Base-by-base conservation (phyloP, 768 basidiomycete genomes). In the Pleurotus ostreatus region DNA sequence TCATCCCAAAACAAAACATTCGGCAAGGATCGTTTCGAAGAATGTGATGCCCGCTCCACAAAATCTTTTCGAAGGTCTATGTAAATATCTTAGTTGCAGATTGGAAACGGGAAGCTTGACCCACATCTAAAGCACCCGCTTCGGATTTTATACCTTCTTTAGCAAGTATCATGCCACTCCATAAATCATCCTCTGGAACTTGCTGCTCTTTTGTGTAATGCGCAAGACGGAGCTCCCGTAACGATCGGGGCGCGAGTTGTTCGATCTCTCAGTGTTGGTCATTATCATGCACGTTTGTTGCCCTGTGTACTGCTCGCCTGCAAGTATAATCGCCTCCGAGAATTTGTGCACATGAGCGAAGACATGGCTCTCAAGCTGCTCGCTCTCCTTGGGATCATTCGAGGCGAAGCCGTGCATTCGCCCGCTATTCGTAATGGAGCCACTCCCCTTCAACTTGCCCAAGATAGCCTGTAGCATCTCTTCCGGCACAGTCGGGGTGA, bases 21-120 rank as follows among this genome's bases (percentile, higher is more conserved):
- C 57, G 25, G 23, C 57, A 37, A 30, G 57, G 57, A 25, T 58
- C 57, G 44, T 44, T 58, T 18, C 57, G 57, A 26, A 58, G 57
- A 40, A 55, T 55, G 30, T 58, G 57, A 20, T 22, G 40, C 20
- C 51, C 34, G 18, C 46, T 52, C 45, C 44, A 53, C 15, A 58
- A 2, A 45, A 58, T 51, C 52, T 54, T 58, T 22, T 25, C 37
- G 23, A 20, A 23, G 41, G 38, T 46, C 57, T 58, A 43, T 1
- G 20, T 11, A 49, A 25, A 20, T 30, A 3, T 5, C 46, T 13
- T 5, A 47, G 46, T 1, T 49, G 26, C n/a, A 30, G 12, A 30
- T 13, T 15, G 37, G 25, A 49, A 25, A 11, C 20, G 46, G 20
- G 46, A 34, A 15, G 37, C 20, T 25, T 22, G 22, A 4, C 46